Evolutionary conservation across 768 basidiomycete species (phyloP).

Genomic region (Lactarius hengduanensis): DNA sequence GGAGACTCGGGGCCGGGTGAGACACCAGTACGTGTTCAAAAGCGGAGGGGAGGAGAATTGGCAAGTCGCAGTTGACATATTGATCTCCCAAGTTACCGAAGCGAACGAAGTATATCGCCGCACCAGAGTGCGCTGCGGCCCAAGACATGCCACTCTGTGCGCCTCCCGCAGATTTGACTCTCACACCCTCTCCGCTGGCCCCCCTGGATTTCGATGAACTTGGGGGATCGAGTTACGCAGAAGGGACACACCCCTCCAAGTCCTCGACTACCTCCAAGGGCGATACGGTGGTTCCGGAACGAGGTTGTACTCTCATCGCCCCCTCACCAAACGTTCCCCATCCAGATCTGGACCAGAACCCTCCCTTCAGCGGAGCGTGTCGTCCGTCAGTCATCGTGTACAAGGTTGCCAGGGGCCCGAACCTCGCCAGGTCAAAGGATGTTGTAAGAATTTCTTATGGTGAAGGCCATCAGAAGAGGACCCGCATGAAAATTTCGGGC

Average conservation of each 20-base stretch:
- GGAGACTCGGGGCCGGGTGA: background rate
- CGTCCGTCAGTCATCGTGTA: slow-evolving; percentile 23
- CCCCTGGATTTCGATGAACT: background rate
- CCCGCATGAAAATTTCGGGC: background rate
- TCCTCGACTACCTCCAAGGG: background rate
- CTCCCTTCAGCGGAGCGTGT: background rate
- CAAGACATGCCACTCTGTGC: slow-evolving; percentile 1
- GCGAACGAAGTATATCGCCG: background rate
- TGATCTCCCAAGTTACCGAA: slow-evolving; percentile 7
- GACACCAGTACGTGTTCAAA: slow-evolving; percentile 11
- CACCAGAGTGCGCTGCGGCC: background rate
- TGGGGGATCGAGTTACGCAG: background rate
- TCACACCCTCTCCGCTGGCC: background rate
- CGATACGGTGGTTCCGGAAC: background rate
- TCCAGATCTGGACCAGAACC: background rate
- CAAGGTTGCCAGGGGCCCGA: slow-evolving; percentile 19
- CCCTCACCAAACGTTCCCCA: background rate
- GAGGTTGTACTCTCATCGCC: background rate
- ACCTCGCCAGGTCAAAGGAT: slow-evolving; percentile 16
- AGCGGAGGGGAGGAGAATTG: background rate
- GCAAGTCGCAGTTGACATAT: slow-evolving; percentile 2
- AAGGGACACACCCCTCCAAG: background rate
- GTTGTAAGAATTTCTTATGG: slow-evolving; percentile 23
- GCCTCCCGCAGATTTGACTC: background rate
- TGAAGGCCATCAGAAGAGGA: slow-evolving; percentile 13